phyloP scores from a whole-genome alignment of 2,329 filamentous ascomycete genomes.

The Fusarium avenaceum region DNA sequence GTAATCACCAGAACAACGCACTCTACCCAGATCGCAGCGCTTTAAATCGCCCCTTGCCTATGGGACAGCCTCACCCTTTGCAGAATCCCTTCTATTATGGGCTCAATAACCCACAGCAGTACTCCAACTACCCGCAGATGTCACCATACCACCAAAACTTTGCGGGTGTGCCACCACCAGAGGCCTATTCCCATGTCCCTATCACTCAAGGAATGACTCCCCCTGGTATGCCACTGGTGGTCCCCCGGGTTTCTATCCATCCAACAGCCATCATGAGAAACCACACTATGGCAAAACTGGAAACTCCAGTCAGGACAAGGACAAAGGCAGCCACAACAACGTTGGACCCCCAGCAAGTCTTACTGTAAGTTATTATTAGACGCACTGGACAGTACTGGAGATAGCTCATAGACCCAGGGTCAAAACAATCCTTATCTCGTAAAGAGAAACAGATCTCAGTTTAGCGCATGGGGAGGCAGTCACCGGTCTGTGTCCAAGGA shows the following conservation, averaged over 20 bases:
- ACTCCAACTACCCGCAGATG: constrained; percentile 42
- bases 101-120: constrained; percentile 49
- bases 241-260: constrained; percentile 37
- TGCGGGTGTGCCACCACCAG: constrained; percentile 17
- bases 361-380: constrained; percentile 33
- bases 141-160: constrained; percentile 28
- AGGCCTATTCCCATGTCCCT: constrained; percentile 47
- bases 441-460: constrained; percentile 37
- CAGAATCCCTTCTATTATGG: constrained; percentile 61
- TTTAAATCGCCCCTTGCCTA: constrained; percentile 52
- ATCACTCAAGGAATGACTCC: constrained; percentile 51
- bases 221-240: constrained; percentile 43
- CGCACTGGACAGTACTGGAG: background rate
- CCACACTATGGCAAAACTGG: constrained; percentile 12
- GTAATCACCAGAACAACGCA: constrained; percentile 60
- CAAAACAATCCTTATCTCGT: constrained; percentile 48
- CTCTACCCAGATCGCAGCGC: constrained; percentile 61
- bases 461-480: constrained; percentile 38
- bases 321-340: constrained; percentile 49
- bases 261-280: constrained; percentile 16
- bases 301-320: constrained; percentile 30
- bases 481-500: constrained; percentile 33
- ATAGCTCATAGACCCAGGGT: constrained; percentile 29
- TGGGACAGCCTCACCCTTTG: constrained; percentile 60
- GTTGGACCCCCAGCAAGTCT: constrained; percentile 45